Evolutionary conservation across 164 flowering plant genomes (phyloP).

Genomic region (Chloranthus sessilifolius): DNA sequence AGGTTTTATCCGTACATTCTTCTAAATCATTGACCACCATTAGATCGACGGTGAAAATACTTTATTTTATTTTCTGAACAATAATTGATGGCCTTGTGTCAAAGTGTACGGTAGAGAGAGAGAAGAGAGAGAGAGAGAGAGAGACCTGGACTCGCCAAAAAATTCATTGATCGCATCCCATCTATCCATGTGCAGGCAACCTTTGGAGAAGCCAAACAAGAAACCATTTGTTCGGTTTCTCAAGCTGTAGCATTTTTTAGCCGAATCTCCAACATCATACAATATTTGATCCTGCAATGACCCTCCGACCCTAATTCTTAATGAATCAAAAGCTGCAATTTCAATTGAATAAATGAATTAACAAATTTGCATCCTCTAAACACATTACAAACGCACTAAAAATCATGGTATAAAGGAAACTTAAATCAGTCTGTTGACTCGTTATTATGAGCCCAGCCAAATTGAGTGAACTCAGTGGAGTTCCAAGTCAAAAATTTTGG

Average conservation of each 20-base stretch:
- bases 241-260: constrained; percentile 29
- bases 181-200: constrained; percentile 51
- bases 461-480: not conserved
- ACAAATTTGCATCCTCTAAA: not conserved
- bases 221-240: constrained; percentile 22
- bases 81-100: too few species aligned
- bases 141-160: constrained; percentile 33
- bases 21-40: too few species aligned
- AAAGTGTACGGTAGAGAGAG: too few species aligned
- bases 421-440: not conserved
- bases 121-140: too few species aligned
- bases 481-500: not conserved
- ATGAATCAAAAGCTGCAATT: constrained; percentile 30
- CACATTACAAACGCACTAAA: not conserved
- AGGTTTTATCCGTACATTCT: too few species aligned
- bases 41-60: too few species aligned
- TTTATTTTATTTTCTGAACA: too few species aligned
- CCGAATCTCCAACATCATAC: constrained; percentile 37
- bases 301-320: constrained; percentile 66
- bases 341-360: not conserved
- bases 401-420: not conserved
- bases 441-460: not conserved
- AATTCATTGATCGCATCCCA: constrained; percentile 56
- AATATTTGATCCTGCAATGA: constrained; percentile 62
- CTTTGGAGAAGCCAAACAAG: constrained; percentile 52